These are phyloP conservation scores for Annulohypoxylon stygium DNA, from an alignment of 495 filamentous ascomycete species.

Conservation along the genomic window DNA sequence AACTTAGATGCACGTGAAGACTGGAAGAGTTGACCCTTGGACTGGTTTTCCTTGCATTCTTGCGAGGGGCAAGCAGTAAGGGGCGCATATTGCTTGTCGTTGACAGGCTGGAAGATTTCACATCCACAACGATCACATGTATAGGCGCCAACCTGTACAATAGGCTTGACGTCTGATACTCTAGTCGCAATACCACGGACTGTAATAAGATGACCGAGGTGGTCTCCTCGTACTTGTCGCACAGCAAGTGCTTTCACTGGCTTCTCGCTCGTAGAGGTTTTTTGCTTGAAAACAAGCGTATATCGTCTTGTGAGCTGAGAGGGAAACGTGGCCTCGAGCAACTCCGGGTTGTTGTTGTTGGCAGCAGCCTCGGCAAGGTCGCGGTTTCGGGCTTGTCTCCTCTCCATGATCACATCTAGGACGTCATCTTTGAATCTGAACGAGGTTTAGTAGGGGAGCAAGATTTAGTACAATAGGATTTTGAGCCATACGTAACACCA, in stretches of 20 bases:
- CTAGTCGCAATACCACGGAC: constrained; percentile 94
- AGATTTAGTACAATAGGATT: constrained; percentile 3
- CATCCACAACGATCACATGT: constrained; percentile 95
- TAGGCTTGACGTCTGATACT: constrained; percentile 97
- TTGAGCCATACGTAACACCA: constrained; percentile 76
- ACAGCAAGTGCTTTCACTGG: constrained; percentile 90
- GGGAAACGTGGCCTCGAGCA: constrained; percentile 79
- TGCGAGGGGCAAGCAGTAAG: constrained; percentile 85
- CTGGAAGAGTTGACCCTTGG: constrained; percentile 91
- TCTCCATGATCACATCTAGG: constrained; percentile 93
- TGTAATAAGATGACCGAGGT: constrained; percentile 93
- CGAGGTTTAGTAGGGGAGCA: constrained; percentile 28
- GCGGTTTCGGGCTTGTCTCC: constrained; percentile 88
- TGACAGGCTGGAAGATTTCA: constrained; percentile 97
- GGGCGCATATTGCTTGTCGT: constrained; percentile 88
- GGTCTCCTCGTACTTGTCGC: constrained; percentile 89
- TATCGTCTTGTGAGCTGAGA: constrained; percentile 93
- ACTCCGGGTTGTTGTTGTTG: constrained; percentile 71
- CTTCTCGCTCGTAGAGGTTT: constrained; percentile 76
- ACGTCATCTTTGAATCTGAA: constrained; percentile 94
- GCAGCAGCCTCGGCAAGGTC: constrained; percentile 76
- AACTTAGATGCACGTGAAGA: constrained; percentile 97
- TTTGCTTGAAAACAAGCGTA: constrained; percentile 93
- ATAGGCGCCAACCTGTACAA: constrained; percentile 97
- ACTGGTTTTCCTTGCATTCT: constrained; percentile 90